Base-by-base conservation (phyloP, 2,329 filamentous ascomycete species). In the Paraphoma sp. region DNA sequence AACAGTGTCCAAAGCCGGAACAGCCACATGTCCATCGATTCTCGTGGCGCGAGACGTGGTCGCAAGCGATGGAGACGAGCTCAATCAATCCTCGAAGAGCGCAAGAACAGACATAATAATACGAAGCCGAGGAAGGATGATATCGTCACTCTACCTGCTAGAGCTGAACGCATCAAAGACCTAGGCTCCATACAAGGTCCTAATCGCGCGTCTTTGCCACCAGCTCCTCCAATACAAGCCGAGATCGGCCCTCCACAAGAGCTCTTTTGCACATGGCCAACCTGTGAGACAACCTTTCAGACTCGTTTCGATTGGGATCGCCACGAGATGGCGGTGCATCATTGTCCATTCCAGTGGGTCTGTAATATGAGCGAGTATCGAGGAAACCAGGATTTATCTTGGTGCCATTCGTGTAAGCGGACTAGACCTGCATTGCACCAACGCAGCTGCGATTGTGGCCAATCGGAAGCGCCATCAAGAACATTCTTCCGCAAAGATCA, bases 271-370 rank as follows among this genome's bases (percentile, higher is more conserved):
- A 60, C 60, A 3, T 54, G 40, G 54, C 33, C 41, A 3, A 12
- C 12, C 8, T 62, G 60, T 28, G 1, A 16, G 2, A 41, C 17
- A 3, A 30, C 16, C 0, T 62, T 62, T 11, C 6, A 1, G 3
- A 28, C 40, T 41, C 30, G 42, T 1, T 56, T 18, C 14, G 54
- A 42, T 6, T 62, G 60, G 60, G 33, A 30, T 0, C 51, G 57
- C 1, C 60, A 62, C 16, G 60, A 62, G n/a, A 44, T 54, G 18
- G 57, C 57, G 1, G n/a, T 54, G 0, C 60, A 60, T 16, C 45
- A 62, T 18, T 49, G 28, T 11, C 60, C 56, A 1, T 54, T 57
- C 42, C 40, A 46, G 6, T 62, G 60, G 60, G 33, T 57, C 3
- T 62, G 60, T 12, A 52, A 36, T 14, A 3, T 36, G 33, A 36